These are phyloP conservation scores for Kwoniella sp. DNA, from an alignment of 768 basidiomycete species.

Conservation along the genomic window DNA sequence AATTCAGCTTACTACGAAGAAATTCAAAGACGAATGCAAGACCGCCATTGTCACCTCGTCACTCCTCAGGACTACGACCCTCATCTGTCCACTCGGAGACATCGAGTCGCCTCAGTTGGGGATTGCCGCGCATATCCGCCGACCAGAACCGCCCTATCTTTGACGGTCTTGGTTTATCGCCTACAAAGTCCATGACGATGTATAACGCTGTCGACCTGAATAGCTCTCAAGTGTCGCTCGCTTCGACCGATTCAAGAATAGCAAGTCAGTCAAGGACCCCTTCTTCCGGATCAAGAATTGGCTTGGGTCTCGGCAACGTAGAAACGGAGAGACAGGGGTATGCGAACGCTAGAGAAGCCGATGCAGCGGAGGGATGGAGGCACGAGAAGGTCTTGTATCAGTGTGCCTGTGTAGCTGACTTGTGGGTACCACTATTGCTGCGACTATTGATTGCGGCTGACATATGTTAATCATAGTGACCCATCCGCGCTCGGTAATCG, in stretches of 20 bases:
- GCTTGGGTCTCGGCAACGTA: constrained; percentile 17
- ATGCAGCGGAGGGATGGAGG: constrained; percentile 48
- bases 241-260: constrained; percentile 10
- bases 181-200: constrained; percentile 17
- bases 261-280: neutral
- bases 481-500: constrained; percentile 30
- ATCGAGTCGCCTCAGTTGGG: constrained; percentile 27
- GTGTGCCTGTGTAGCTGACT: constrained; percentile 56
- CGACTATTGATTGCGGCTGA: neutral
- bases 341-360: constrained; percentile 20
- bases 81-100: constrained; percentile 17
- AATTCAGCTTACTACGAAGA: constrained; percentile 22
- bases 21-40: neutral
- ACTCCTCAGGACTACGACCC: constrained; percentile 17
- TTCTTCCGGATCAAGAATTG: constrained; percentile 6
- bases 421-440: constrained; percentile 33
- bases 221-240: constrained; percentile 18
- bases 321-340: neutral
- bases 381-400: constrained; percentile 51
- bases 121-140: constrained; percentile 28
- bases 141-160: constrained; percentile 25
- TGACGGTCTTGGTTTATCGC: constrained; percentile 32
- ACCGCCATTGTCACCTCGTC: constrained; percentile 9
- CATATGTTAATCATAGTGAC: constrained; percentile 30
- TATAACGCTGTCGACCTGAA: constrained; percentile 16